Base-by-base conservation (phyloP, 1,284 basidiomycete species). In the Anthracocystis setariae region DNA sequence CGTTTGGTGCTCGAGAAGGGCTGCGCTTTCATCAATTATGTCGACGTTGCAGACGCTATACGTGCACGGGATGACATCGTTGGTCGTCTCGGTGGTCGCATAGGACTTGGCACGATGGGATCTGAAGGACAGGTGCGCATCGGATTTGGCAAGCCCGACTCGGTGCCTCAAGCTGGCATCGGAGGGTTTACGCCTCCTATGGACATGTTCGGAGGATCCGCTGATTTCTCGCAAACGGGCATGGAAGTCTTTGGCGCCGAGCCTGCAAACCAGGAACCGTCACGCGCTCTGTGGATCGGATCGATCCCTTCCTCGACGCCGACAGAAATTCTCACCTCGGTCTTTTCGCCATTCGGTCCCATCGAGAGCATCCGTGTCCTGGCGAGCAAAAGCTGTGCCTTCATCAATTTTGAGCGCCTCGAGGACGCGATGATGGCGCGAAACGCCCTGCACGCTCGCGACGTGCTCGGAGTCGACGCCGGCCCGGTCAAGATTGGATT, bases 11-110 rank as follows among this genome's bases (percentile, higher is more conserved):
- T 94, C 2, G 95, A 98, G 85, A 98, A 98, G 93, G 94, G 95
- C 82, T 98, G 96, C 82, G 95, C 94, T 9, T 98, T 98, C 83
- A 94, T 98, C 83, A 98, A 98, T 84, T 98, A 95, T 82, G 92
- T 96, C 55, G 94, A 96, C 74, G 90, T 93, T 80, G 88, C 89
- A 1, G 95, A 98, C 84, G 96, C 95, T 18, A 90, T 98, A 63
- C 90, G 92, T 57, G 95, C 95, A 7, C 93, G 95, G 79, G 95
- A 98, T 39, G 96, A 98, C 82, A 92, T 98, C 18, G 87, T 96
- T 50, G 96, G 94, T 80, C 90, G 94, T 29, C 88, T 97, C 37
- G 92, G 92, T 37, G 94, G 94, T 5, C 92, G 94, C 71, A 93
- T 97, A 71, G 71, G 85, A 3, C 91, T 92, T 54, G 66, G 66